Evolutionary conservation across 2,329 filamentous ascomycete species (phyloP).

Genomic region (Claviceps sp.): DNA sequence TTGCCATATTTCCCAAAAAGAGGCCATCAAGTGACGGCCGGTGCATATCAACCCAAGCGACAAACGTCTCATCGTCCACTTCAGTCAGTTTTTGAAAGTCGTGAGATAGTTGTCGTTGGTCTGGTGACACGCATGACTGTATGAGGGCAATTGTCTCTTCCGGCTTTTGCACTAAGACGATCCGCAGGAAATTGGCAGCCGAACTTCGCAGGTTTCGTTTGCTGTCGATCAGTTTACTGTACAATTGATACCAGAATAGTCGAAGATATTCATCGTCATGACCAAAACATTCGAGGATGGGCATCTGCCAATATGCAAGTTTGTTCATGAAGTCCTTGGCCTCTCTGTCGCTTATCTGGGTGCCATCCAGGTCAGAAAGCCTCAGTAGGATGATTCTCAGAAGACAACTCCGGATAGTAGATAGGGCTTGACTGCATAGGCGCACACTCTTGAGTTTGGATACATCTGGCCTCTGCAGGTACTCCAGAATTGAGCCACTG

Average conservation of each 20-base stretch:
- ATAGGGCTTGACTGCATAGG: constrained; percentile 76
- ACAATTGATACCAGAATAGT: constrained; percentile 84
- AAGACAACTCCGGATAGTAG: constrained; percentile 62
- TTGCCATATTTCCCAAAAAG: constrained; percentile 71
- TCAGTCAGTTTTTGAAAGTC: constrained; percentile 78
- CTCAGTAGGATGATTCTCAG: constrained; percentile 67
- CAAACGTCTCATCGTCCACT: constrained; percentile 77
- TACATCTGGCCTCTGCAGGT: constrained; percentile 75
- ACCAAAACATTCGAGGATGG: constrained; percentile 67
- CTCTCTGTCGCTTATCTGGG: constrained; percentile 43
- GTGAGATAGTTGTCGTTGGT: constrained; percentile 57
- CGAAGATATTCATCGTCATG: constrained; percentile 71
- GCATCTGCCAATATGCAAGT: constrained; percentile 90
- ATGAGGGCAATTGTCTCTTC: constrained; percentile 65
- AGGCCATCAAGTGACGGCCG: constrained; percentile 64
- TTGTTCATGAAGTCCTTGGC: constrained; percentile 65
- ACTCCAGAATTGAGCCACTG: constrained; percentile 71
- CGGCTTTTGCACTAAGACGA: constrained; percentile 86
- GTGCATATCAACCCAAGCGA: constrained; percentile 78
- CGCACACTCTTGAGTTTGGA: constrained; percentile 72
- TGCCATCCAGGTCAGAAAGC: constrained; percentile 69
- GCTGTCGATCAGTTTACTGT: constrained; percentile 69
- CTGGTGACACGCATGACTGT: constrained; percentile 52
- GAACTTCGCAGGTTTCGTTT: constrained; percentile 55
- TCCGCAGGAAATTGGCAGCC: constrained; percentile 77